These are phyloP conservation scores for Fusarium liriodendri DNA, from an alignment of 2,329 filamentous ascomycete species.

Conservation along the genomic window DNA sequence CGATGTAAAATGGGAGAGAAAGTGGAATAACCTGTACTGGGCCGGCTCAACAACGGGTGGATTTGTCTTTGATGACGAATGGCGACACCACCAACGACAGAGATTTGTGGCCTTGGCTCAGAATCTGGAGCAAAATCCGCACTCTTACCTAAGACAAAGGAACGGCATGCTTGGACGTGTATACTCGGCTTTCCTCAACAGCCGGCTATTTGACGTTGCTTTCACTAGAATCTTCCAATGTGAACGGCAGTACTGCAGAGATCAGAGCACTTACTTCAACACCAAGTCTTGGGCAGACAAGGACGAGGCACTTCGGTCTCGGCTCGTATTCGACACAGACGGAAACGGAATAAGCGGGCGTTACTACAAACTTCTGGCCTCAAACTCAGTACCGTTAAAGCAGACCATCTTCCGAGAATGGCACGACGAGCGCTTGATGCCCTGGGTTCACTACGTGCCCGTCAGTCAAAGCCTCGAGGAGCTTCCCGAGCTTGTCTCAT, in stretches of 20 bases:
- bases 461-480: constrained; percentile 62
- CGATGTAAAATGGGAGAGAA: constrained; percentile 61
- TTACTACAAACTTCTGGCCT: constrained; percentile 62
- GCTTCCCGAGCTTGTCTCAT: constrained; percentile 62
- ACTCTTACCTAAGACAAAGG: constrained; percentile 48
- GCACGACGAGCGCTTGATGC: constrained; percentile 66
- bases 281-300: constrained; percentile 47
- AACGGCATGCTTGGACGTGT: constrained; percentile 28
- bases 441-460: constrained; percentile 69
- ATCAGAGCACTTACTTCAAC: constrained; percentile 48
- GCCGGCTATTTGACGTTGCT: constrained; percentile 55
- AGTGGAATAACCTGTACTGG: constrained; percentile 66
- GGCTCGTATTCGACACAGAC: constrained; percentile 64
- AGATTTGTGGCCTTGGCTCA: constrained; percentile 55
- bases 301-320: constrained; percentile 51
- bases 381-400: constrained; percentile 61
- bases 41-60: constrained; percentile 66
- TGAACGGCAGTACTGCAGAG: constrained; percentile 48
- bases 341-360: constrained; percentile 67
- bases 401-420: constrained; percentile 65
- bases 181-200: constrained; percentile 49
- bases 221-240: constrained; percentile 62
- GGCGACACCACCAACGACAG: constrained; percentile 61
- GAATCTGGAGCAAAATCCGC: constrained; percentile 39
- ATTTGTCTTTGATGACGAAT: constrained; percentile 48